Evolutionary conservation across 1,284 basidiomycete genomes (phyloP), one percentile per base, ranked within the genome.

Genomic region (Naganishia albida): DNA sequence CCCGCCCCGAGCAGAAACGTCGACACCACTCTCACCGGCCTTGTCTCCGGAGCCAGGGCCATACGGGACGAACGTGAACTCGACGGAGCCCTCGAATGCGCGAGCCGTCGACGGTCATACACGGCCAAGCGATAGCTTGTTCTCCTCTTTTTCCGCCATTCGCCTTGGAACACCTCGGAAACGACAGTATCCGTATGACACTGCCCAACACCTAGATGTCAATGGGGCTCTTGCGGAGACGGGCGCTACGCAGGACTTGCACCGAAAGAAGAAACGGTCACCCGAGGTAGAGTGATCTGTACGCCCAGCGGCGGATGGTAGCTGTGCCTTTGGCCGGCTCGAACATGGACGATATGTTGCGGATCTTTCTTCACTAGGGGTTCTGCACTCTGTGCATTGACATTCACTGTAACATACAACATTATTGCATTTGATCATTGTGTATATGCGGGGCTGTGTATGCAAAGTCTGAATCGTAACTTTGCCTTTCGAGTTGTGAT

Each of bases 371-470:
- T 43, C 13, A 6, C 6, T 43, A 4, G 13, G n/a, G 42, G 16
- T 4, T 43, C 16, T 3, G 6, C 42, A 1, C 18, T 1, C 2
- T 16, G 4, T 1, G 7, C 18, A 23, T 23, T n/a, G 16, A 12
- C 20, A 20, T 38, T 53, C 51, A 53, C 51, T 53, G 51, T 53
- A 53, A 20, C 49, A 51, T 30, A 30, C 49, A 51, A 51, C 26
- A 51, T 25, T 8, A 51, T 51, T 7, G 25, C 25, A 51, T 51
- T 51, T 34, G 4, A 34, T 34, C 10, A 34, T 34, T 34, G 34
- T 34, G 6, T n/a, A n/a, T n/a, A n/a, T n/a, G n/a, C n/a, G n/a
- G n/a, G n/a, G n/a, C n/a, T n/a, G n/a, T n/a, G n/a, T n/a, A n/a
- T n/a, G n/a, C n/a, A n/a, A n/a, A n/a, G n/a, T n/a, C n/a, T n/a